Percentiles rank a stretch among this genome's conserved stretches.
Conservation (phyloP, 1,139 yeast genomes). For the Geotrichum bryndzae region DNA sequence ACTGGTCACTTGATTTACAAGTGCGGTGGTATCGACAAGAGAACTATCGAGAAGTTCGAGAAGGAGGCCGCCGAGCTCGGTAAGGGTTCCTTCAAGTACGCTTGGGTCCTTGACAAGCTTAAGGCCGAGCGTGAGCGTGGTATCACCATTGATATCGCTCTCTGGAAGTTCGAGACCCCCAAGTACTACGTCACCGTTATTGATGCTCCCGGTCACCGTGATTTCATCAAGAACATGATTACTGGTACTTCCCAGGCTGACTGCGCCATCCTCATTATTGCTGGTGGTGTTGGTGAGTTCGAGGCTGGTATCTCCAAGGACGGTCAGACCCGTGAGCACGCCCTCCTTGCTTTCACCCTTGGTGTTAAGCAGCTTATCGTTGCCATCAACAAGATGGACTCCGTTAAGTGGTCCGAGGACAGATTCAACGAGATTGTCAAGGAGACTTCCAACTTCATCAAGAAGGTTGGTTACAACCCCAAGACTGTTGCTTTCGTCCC, state of each 20-base stretch:
- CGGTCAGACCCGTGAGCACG: slow-evolving; percentile 94
- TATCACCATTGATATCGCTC: slow-evolving; percentile 91
- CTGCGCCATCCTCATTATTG: slow-evolving; percentile 84
- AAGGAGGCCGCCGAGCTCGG: slow-evolving; percentile 98
- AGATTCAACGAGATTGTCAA: slow-evolving; percentile 77
- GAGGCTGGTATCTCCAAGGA: slow-evolving; percentile 94
- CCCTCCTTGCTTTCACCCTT: slow-evolving; percentile 80
- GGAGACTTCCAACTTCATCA: slow-evolving; percentile 84
- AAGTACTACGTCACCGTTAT: slow-evolving; percentile 88
- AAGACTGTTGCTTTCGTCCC: slow-evolving; percentile 88
- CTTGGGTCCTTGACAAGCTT: slow-evolving; percentile 93
- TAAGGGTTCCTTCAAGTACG: slow-evolving; percentile 98
- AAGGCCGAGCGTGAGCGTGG: slow-evolving; percentile 98
- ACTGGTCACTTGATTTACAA: slow-evolving; percentile 98
- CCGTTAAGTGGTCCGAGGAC: slow-evolving; percentile 76
- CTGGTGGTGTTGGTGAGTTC: slow-evolving; percentile 91
- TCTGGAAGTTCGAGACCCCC: slow-evolving; percentile 95
- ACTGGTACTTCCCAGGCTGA: slow-evolving; percentile 94
- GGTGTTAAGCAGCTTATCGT: slow-evolving; percentile 87
- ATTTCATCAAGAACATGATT: slow-evolving; percentile 93
- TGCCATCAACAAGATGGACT: slow-evolving; percentile 92
- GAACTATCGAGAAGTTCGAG: slow-evolving; percentile 98
- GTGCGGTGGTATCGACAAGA: slow-evolving; percentile 90
- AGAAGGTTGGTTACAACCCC: slow-evolving; percentile 67
- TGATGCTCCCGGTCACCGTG: slow-evolving; percentile 97